Conservation (phyloP, 805 yeast species). For the Starmera dryadoides region DNA sequence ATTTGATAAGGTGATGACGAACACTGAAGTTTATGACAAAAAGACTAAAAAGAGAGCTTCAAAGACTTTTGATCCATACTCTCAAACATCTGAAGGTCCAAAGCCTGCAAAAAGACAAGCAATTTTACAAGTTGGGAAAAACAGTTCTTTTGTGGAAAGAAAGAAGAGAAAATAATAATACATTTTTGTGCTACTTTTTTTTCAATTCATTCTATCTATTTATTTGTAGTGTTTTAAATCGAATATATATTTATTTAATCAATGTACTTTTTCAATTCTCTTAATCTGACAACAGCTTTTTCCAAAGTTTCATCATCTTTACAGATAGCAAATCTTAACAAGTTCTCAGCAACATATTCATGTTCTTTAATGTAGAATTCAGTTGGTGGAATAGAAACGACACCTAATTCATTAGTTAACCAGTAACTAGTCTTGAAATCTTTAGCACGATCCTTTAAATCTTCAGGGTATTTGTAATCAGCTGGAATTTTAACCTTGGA, state of each 20-base stretch:
- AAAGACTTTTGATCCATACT: slow-evolving; percentile 51
- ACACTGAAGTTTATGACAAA: slow-evolving; percentile 8
- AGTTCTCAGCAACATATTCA: slow-evolving; percentile 72
- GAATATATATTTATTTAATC: slow-evolving; percentile 4
- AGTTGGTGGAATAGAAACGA: slow-evolving; percentile 96
- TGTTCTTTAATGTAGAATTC: slow-evolving; percentile 75
- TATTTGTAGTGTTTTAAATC: neutral
- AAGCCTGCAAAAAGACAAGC: slow-evolving; percentile 38
- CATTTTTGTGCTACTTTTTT: no score
- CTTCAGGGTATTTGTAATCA: slow-evolving; percentile 66
- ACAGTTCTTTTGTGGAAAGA: slow-evolving; percentile 13
- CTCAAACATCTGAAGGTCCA: slow-evolving; percentile 43
- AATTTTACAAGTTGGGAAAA: slow-evolving; percentile 13
- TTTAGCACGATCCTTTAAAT: slow-evolving; percentile 58
- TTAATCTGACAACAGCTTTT: slow-evolving; percentile 74
- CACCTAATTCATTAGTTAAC: slow-evolving; percentile 88
- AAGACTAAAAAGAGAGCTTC: slow-evolving; percentile 28
- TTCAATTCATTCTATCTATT: neutral
- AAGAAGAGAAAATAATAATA: slow-evolving; percentile 10
- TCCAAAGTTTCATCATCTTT: slow-evolving; percentile 77
- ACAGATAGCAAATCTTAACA: slow-evolving; percentile 92
- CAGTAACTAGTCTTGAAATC: slow-evolving; percentile 90
- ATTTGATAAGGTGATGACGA: slow-evolving; percentile 34
- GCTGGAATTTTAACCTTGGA: slow-evolving; percentile 73
- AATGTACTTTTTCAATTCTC: slow-evolving; percentile 60